Percentiles rank a stretch among this genome's conserved stretches.
Conservation (phyloP, 805 yeast species). For the Candida quercuum region DNA sequence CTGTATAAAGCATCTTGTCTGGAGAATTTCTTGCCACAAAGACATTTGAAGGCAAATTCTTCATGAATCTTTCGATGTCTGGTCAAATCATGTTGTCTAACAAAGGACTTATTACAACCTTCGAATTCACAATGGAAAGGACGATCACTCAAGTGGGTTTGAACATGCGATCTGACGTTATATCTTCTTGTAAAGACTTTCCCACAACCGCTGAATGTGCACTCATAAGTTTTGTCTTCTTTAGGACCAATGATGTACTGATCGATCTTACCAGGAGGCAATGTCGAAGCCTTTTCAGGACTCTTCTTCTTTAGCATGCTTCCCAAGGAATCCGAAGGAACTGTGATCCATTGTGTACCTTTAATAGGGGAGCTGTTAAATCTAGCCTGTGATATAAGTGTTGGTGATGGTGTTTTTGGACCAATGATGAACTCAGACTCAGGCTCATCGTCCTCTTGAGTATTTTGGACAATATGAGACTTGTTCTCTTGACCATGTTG, state of each 20-base stretch:
- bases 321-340: constrained; percentile 19
- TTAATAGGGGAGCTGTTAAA: constrained; percentile 17
- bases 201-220: constrained; percentile 73
- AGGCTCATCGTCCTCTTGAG: constrained; percentile 15
- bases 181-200: constrained; percentile 84
- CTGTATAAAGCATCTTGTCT: constrained; percentile 84
- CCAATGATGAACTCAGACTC: constrained; percentile 30
- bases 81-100: constrained; percentile 89
- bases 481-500: neutral
- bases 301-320: constrained; percentile 15
- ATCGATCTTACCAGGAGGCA: constrained; percentile 90
- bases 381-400: constrained; percentile 30
- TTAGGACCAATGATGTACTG: constrained; percentile 79
- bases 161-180: constrained; percentile 91
- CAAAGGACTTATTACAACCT: constrained; percentile 79
- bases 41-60: constrained; percentile 35
- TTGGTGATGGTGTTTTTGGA: constrained; percentile 40
- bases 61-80: constrained; percentile 87
- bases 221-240: constrained; percentile 61
- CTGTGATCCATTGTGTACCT: constrained; percentile 1
- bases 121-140: constrained; percentile 71
- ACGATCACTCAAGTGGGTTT: constrained; percentile 91
- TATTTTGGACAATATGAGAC: neutral
- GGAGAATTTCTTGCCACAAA: constrained; percentile 69
- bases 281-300: constrained; percentile 40